These are phyloP conservation scores for Papiliotrema terrestris DNA, from an alignment of 1,284 basidiomycete species.

Conservation along the genomic window DNA sequence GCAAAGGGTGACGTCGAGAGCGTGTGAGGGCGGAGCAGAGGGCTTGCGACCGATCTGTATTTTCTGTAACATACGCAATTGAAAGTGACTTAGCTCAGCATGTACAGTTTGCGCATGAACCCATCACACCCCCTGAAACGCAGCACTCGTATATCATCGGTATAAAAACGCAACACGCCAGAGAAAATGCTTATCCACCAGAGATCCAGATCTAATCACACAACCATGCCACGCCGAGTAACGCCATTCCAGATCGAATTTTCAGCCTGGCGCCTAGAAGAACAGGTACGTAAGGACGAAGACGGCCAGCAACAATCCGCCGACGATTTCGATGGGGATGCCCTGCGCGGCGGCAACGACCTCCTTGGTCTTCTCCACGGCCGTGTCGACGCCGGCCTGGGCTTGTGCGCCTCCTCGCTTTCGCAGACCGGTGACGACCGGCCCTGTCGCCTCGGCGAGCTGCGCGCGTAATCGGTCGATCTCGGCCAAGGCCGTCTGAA, in stretches of 20 bases:
- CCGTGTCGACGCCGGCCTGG: constrained; percentile 20
- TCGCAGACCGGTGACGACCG: constrained; percentile 40
- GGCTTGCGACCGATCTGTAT: no score
- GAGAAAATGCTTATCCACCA: no score
- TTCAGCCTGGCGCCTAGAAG: constrained; percentile 41
- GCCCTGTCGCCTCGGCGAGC: constrained; percentile 32
- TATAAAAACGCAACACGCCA: no score
- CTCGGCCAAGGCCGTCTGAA: constrained; percentile 41
- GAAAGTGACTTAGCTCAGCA: no score
- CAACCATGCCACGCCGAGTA: no score
- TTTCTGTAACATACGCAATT: no score
- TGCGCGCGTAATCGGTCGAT: constrained; percentile 44
- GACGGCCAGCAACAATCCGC: constrained; percentile 54
- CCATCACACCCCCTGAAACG: no score
- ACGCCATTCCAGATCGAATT: not conserved
- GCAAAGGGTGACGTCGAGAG: no score
- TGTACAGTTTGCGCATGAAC: no score
- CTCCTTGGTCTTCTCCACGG: constrained; percentile 29
- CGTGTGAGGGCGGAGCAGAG: no score
- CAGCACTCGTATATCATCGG: not conserved
- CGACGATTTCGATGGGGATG: constrained; percentile 56
- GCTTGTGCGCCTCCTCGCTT: constrained; percentile 36
- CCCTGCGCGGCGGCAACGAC: constrained; percentile 36
- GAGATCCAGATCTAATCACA: no score
- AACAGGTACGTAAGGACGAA: constrained; percentile 57